These are phyloP conservation scores for Sungouiella thailandica DNA, from an alignment of 805 yeast species.

Conservation along the genomic window DNA sequence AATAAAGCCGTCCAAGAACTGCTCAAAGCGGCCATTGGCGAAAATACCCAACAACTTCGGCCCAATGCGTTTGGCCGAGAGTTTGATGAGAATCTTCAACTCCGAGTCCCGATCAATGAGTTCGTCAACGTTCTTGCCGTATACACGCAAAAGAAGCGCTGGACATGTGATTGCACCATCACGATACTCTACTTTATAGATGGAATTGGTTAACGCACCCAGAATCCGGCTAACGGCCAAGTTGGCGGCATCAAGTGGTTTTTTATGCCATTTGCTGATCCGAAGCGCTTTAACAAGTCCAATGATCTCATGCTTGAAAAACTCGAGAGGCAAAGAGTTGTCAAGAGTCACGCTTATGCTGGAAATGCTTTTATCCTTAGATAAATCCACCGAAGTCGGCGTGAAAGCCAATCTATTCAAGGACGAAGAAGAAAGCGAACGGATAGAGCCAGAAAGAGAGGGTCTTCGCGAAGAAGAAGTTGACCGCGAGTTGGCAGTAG, in stretches of 20 bases:
- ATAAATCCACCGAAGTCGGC: slow-evolving; percentile 22
- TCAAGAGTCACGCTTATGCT: slow-evolving; percentile 60
- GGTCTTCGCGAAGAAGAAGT: slow-evolving; percentile 32
- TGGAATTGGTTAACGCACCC: slow-evolving; percentile 92
- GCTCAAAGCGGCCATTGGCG: slow-evolving; percentile 90
- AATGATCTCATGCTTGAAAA: slow-evolving; percentile 76
- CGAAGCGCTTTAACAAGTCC: slow-evolving; percentile 57
- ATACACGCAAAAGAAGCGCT: slow-evolving; percentile 68
- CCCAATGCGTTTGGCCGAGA: slow-evolving; percentile 77
- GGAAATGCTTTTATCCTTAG: slow-evolving; percentile 38
- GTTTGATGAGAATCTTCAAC: slow-evolving; percentile 62
- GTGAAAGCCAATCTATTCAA: slow-evolving; percentile 23
- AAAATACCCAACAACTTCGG: slow-evolving; percentile 87
- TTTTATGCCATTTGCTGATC: slow-evolving; percentile 76
- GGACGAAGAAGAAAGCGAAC: slow-evolving; percentile 34
- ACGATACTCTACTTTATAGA: slow-evolving; percentile 66
- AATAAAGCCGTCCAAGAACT: slow-evolving; percentile 76
- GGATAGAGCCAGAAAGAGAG: slow-evolving; percentile 22
- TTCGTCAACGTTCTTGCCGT: slow-evolving; percentile 81
- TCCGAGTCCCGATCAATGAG: slow-evolving; percentile 86
- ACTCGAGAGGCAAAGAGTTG: slow-evolving; percentile 73
- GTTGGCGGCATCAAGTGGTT: slow-evolving; percentile 34
- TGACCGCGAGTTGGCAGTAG: slow-evolving; percentile 31
- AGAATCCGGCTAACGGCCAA: slow-evolving; percentile 64
- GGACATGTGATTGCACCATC: slow-evolving; percentile 42